These are phyloP conservation scores for Purpureocillium lavendulum DNA, from an alignment of 2,329 filamentous ascomycete species.

Conservation along the genomic window DNA sequence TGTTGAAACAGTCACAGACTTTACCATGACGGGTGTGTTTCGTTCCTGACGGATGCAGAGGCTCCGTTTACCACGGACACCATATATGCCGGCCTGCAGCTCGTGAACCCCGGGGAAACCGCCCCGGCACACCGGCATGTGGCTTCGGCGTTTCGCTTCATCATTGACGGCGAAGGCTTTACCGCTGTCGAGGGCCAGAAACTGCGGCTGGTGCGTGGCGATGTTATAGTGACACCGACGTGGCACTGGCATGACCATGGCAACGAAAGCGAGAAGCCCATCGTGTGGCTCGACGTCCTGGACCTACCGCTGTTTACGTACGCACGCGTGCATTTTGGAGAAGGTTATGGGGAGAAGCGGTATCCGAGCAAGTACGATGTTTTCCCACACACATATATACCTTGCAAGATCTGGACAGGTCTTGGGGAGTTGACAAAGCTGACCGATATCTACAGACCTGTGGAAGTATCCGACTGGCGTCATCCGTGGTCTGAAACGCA, in stretches of 20 bases:
- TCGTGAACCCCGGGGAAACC: slow-evolving; percentile 47
- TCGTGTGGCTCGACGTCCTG: slow-evolving; percentile 51
- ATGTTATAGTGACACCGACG: slow-evolving; percentile 47
- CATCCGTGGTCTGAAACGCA: slow-evolving; percentile 37
- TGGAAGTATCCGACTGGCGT: slow-evolving; percentile 19
- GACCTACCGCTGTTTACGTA: slow-evolving; percentile 43
- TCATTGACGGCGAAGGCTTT: slow-evolving; percentile 49
- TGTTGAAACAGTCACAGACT: too few relatives aligned
- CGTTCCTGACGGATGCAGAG: slow-evolving; percentile 24
- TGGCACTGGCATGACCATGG: slow-evolving; percentile 56
- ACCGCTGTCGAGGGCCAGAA: slow-evolving; percentile 47
- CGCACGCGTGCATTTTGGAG: slow-evolving; percentile 44
- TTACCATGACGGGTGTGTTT: too few relatives aligned
- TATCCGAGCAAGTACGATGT: slow-evolving; percentile 40
- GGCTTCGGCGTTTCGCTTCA: slow-evolving; percentile 48
- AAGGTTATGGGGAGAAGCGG: slow-evolving; percentile 36
- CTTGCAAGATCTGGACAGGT: too few relatives aligned
- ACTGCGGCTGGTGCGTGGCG: slow-evolving; percentile 41
- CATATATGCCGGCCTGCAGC: slow-evolving; percentile 47
- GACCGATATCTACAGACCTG: too few relatives aligned
- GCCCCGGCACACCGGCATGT: slow-evolving; percentile 47
- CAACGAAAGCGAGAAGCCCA: slow-evolving; percentile 43
- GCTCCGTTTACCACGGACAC: slow-evolving; percentile 50
- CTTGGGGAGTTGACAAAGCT: too few relatives aligned
- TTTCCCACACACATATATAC: too few relatives aligned